phyloP scores from a whole-genome alignment of 2,329 filamentous ascomycete species.

The Chaetoscypha palmicola region DNA sequence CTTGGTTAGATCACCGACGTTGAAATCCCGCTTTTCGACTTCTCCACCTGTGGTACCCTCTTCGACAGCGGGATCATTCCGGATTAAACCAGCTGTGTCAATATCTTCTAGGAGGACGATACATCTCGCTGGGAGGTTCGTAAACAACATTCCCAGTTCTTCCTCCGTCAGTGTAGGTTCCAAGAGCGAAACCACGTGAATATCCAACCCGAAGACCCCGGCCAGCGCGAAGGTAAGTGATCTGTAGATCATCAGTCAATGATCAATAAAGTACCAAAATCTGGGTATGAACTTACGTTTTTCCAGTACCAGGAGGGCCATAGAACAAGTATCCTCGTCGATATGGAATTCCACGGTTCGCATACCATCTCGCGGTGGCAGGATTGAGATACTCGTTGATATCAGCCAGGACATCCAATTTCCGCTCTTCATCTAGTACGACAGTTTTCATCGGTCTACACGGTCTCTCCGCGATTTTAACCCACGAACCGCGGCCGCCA shows the following conservation, averaged over 20 bases:
- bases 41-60: constrained; percentile 8
- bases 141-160: constrained; percentile 56
- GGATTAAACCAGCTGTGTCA: constrained; percentile 63
- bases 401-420: constrained; percentile 52
- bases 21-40: constrained; percentile 31
- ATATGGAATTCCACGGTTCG: constrained; percentile 77
- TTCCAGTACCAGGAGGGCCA: constrained; percentile 65
- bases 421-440: constrained; percentile 54
- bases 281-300: constrained; percentile 49
- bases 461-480: constrained; percentile 51
- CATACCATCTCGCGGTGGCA: constrained; percentile 67
- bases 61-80: constrained; percentile 18
- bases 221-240: constrained; percentile 64
- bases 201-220: constrained; percentile 61
- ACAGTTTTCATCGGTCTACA: constrained; percentile 58
- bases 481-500: constrained; percentile 43
- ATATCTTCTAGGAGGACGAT: constrained; percentile 72
- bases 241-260: constrained; percentile 72
- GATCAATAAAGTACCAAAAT: constrained; percentile 52
- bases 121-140: constrained; percentile 59
- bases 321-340: constrained; percentile 76
- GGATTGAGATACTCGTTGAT: constrained; percentile 58
- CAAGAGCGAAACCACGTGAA: constrained; percentile 65
- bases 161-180: constrained; percentile 57
- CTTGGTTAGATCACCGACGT: constrained; percentile 38